Percentiles rank a stretch among this genome's conserved stretches.
These are phyloP conservation scores for Kwoniella dejecticola DNA, from an alignment of 768 basidiomycete species.

Conservation along the genomic window DNA sequence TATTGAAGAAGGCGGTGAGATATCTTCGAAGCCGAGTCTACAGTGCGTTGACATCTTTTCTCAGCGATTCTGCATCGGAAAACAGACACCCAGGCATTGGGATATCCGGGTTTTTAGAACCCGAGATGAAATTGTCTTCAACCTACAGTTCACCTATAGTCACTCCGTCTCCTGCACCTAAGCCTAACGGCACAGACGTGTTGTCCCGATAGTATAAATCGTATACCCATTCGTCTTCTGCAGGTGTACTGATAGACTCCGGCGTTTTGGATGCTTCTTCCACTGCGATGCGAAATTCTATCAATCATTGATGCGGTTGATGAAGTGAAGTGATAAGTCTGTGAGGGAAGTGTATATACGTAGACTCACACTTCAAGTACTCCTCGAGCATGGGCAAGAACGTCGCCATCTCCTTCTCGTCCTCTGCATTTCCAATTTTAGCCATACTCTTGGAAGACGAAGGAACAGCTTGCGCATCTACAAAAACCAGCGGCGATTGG, in stretches of 20 bases:
- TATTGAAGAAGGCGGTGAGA: slow-evolving; percentile 41
- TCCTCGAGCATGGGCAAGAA: slow-evolving; percentile 56
- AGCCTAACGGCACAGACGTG: slow-evolving; percentile 21
- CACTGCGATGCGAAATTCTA: slow-evolving; percentile 5
- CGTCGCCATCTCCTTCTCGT: slow-evolving; percentile 51
- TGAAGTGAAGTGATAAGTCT: neutral
- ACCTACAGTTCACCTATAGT: slow-evolving; percentile 22
- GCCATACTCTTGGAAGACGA: neutral
- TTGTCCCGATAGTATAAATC: slow-evolving; percentile 54
- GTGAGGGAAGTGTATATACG: neutral
- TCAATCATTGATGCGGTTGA: neutral
- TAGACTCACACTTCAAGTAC: slow-evolving; percentile 47
- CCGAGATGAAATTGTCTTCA: neutral
- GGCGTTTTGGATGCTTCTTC: slow-evolving; percentile 19
- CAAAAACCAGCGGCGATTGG: slow-evolving; percentile 30
- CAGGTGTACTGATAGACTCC: neutral
- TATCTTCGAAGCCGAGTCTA: slow-evolving; percentile 44
- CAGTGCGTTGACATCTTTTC: neutral
- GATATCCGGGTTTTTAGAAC: neutral
- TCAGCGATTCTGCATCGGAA: neutral
- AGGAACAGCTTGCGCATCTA: slow-evolving; percentile 46
- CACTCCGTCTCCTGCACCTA: slow-evolving; percentile 46
- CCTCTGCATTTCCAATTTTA: slow-evolving; percentile 9
- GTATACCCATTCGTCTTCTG: slow-evolving; percentile 48
- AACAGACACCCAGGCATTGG: neutral